Percentiles rank a stretch among this genome's conserved stretches.
These are phyloP conservation scores for Xylaria longipes DNA, from an alignment of 495 filamentous ascomycete species.

Conservation along the genomic window DNA sequence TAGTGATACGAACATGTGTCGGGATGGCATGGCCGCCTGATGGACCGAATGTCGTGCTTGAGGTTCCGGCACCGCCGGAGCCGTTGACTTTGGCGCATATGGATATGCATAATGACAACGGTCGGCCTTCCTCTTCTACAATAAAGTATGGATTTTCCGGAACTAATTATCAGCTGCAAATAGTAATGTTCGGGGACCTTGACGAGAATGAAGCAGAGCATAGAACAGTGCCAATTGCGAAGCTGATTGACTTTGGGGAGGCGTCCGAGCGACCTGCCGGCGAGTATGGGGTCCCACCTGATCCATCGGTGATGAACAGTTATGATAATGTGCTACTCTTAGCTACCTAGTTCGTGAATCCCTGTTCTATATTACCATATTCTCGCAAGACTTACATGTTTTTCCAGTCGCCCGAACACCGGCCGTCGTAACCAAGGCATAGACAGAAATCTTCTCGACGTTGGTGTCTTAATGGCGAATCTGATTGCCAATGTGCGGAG, in stretches of 20 bases:
- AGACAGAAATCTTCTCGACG: constrained; percentile 3
- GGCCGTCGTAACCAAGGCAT: constrained; percentile 11
- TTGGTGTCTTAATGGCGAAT: not conserved
- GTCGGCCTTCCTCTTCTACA: not conserved
- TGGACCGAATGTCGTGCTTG: not conserved
- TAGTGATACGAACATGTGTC: constrained; percentile 8
- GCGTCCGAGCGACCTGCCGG: constrained; percentile 3
- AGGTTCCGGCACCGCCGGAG: constrained; percentile 1
- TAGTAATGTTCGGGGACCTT: constrained; percentile 6
- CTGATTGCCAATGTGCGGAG: not conserved
- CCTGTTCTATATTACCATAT: not conserved
- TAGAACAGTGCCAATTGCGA: constrained; percentile 4
- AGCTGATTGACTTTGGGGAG: constrained; percentile 3
- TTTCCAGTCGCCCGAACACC: not conserved
- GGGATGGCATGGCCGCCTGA: constrained; percentile 16
- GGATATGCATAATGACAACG: not conserved
- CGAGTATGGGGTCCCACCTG: not conserved
- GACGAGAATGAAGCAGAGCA: not conserved
- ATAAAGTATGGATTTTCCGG: not conserved
- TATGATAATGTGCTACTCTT: constrained; percentile 2
- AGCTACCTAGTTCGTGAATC: not conserved
- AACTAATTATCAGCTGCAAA: not conserved
- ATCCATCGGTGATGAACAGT: not conserved
- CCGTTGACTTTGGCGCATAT: constrained; percentile 10
- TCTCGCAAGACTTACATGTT: not conserved